A percentile compares a stretch with the other conserved stretches of the same genome.
phyloP scores from a whole-genome alignment of 306 rosid species.

The Medicago lupulina region DNA sequence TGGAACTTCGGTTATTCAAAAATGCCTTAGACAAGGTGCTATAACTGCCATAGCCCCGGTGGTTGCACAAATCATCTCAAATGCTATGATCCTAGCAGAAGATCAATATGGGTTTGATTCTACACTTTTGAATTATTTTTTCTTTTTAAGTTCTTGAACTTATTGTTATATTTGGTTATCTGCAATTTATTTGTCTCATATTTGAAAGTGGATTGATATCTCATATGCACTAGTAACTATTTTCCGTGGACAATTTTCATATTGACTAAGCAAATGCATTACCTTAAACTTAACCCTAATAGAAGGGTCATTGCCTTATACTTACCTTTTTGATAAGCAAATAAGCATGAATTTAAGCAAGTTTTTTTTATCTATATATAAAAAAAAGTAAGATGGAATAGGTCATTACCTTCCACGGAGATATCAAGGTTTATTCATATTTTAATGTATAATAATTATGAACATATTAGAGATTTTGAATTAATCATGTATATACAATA shows the following conservation, averaged over 20 bases:
- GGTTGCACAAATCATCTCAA: neutral
- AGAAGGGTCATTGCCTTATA: no score
- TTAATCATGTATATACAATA: no score
- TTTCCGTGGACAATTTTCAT: neutral
- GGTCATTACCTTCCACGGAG: neutral
- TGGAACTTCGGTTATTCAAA: conserved; percentile 50
- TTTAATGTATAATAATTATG: no score
- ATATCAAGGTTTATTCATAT: neutral
- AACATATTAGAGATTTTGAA: no score
- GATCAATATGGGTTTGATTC: conserved; percentile 54
- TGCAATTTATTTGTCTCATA: neutral
- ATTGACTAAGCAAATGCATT: neutral
- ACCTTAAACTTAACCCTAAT: neutral
- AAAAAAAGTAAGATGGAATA: no score
- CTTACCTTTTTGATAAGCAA: no score
- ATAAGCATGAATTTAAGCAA: no score
- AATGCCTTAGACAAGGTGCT: neutral
- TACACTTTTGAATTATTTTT: neutral
- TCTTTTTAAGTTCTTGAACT: neutral
- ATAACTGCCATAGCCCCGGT: neutral
- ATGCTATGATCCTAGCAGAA: conserved; percentile 39
- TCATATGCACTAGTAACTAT: neutral
- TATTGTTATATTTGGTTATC: neutral
- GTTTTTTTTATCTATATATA: no score
- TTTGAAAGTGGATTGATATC: neutral